Evolutionary conservation across 2,329 filamentous ascomycete species (phyloP).

Genomic region (Cryphonectria parasitica): DNA sequence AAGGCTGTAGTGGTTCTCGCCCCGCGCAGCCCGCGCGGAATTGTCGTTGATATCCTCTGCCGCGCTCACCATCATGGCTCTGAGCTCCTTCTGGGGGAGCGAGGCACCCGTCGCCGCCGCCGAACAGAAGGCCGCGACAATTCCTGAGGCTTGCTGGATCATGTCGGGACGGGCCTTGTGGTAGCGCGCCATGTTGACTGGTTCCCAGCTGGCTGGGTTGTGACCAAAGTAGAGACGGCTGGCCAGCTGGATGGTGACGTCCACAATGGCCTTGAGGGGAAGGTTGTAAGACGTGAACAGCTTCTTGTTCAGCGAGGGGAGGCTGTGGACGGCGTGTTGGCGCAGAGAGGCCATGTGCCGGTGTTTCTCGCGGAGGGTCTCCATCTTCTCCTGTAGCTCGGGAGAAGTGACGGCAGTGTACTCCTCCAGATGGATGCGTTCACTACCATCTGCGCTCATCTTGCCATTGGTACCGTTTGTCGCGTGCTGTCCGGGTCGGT

Average conservation of each 20-base stretch:
- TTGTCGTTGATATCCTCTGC: constrained; percentile 10
- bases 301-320: constrained; percentile 25
- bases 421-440: not conserved
- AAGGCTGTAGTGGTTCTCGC: constrained; percentile 8
- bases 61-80: constrained; percentile 1
- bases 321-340: constrained; percentile 25
- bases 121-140: constrained; percentile 30
- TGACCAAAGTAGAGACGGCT: constrained; percentile 32
- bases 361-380: constrained; percentile 5
- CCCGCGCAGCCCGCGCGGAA: not conserved
- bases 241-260: constrained; percentile 32
- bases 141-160: constrained; percentile 29
- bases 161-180: constrained; percentile 33
- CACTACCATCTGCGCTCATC: no score
- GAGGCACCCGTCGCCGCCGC: constrained; percentile 5
- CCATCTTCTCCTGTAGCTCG: constrained; percentile 25
- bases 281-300: constrained; percentile 17
- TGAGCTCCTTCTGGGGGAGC: not conserved
- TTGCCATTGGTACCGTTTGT: not conserved
- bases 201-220: constrained; percentile 32
- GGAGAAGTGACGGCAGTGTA: constrained; percentile 20
- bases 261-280: constrained; percentile 30
- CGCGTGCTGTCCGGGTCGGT: constrained; percentile 9
- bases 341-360: constrained; percentile 27
- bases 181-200: constrained; percentile 32